Evolutionary conservation across 306 rosid genomes (phyloP), one percentile per base, ranked within the genome.

Genomic region (Casuarina glauca): DNA sequence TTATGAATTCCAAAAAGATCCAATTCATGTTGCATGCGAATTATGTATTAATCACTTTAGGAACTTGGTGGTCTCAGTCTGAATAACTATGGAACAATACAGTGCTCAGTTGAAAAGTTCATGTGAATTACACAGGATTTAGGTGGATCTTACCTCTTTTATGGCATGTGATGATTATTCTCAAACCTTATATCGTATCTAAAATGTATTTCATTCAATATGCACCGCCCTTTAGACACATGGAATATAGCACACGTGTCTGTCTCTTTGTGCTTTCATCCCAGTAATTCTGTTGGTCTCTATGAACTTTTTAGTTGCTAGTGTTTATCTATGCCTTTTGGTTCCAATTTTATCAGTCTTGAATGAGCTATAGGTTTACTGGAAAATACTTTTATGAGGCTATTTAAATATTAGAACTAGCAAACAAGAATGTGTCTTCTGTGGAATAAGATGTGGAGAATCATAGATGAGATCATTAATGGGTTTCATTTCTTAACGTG

Each of bases 81-180:
- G 69, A 38, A 36, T 6, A 2, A 1, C 13, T 62, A 5, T 36
- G 35, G 11, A 38, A 36, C 5, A 36, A 62, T 62, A 13, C 15
- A 63, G 11, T 63, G 69, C 69, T 67, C 26, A 67, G 71, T 42
- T 67, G 71, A 42, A 67, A 67, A 32, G 41, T 67, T 32, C 50
- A 17, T 17, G 49, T 42, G 50, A 67, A 15, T 8, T 11, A n/a
- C 71, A 42, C 17, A 16, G 17, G n/a, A 13, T 67, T 41, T 41
- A 3, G 50, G 41, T 42, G 35, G 48, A 67, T 67, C 35, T 42
- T 58, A 58, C 64, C 26, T 67, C 48, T 67, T 39, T 67, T 20
- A 26, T 9, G 39, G 64, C 26, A 2, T 20, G 8, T 20, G 2
- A 20, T 58, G 13, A 58, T 58, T 20, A 26, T 26, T 20, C 38